Evolutionary conservation across 768 basidiomycete genomes (phyloP).

Genomic region (Leucocoprinus leucothites): DNA sequence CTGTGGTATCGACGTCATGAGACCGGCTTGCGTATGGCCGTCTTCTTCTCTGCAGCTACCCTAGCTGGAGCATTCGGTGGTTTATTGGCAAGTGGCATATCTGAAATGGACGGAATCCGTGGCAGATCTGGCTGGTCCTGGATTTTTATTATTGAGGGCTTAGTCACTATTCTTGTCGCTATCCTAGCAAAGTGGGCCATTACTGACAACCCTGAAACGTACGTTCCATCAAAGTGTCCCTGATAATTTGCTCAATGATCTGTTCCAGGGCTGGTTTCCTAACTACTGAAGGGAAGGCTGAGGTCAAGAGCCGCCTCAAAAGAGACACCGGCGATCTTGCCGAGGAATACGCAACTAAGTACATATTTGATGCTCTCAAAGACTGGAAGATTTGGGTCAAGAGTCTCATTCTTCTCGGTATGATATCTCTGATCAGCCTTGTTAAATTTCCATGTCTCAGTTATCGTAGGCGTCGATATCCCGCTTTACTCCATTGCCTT

Average conservation of each 20-base stretch:
- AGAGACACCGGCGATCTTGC: slow-evolving; percentile 24
- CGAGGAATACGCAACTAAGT: slow-evolving; percentile 25
- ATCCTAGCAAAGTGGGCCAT: slow-evolving; percentile 20
- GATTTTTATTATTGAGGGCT: slow-evolving; percentile 31
- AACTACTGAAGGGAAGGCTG: slow-evolving; percentile 25
- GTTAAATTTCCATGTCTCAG: too few species aligned
- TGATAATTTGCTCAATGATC: too few species aligned
- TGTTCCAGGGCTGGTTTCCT: slow-evolving; percentile 25
- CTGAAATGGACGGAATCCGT: slow-evolving; percentile 23
- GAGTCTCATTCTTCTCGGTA: slow-evolving; percentile 30
- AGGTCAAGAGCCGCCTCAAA: slow-evolving; percentile 25
- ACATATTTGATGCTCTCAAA: slow-evolving; percentile 22
- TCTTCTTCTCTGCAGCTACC: slow-evolving; percentile 31
- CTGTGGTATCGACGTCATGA: slow-evolving; percentile 30
- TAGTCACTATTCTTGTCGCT: slow-evolving; percentile 25
- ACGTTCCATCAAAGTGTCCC: too few species aligned
- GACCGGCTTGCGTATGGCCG: slow-evolving; percentile 29
- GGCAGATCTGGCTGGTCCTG: slow-evolving; percentile 30
- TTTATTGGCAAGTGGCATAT: slow-evolving; percentile 27
- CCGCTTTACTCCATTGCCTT: slow-evolving; percentile 29
- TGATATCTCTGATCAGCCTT: not conserved
- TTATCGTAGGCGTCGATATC: slow-evolving; percentile 24
- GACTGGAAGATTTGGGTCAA: slow-evolving; percentile 34
- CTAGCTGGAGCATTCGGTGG: slow-evolving; percentile 30
- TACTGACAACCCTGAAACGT: too few species aligned